Base-by-base conservation (phyloP, 2,329 filamentous ascomycete species). In the Colletotrichum sp. region DNA sequence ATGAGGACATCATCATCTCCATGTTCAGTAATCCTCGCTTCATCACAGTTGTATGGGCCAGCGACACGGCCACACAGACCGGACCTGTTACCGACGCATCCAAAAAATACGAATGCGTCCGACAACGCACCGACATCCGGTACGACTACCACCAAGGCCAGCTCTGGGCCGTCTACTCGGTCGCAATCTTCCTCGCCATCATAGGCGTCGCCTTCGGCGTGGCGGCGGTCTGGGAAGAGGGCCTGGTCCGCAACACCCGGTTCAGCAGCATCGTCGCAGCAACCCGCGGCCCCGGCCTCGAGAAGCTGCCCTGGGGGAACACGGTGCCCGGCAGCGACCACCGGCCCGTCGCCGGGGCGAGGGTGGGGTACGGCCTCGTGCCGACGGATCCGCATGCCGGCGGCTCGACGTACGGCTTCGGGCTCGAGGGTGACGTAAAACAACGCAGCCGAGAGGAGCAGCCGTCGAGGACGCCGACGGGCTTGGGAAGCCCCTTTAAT, bases 231-330 rank as follows among this genome's bases (percentile, higher is more conserved):
- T 71, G 79, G 6, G 79, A 80, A 48, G 82, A 83, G 74, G 84
- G 84, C 7, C 79, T 83, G 15, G 78, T 83, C 22, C 81, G 82
- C n/a, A 82, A 83, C 77, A 85, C 83, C 30, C 80, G 81, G 8
- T 85, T 85, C 78, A 85, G 83, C 30, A 84, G 82, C 77, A 85
- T 86, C 63, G 81, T 85, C 30, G 83, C 84, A n/a, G 84, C 84
- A 13, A 85, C 84, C 13, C 81, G 84, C 22, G 84, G 84, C 2
- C 81, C 79, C 7, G 83, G 81, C 12, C 79, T 85, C 8, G 84
- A 85, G 72, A 82, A 80, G 76, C 72, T 85, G 9, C 80, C 80
- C 15, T 80, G 80, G 77, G 77, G 74, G 48, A 52, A 63, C 27
- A 60, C 74, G 16, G 28, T 48, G 19, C 70, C 71, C 59, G 55